Percentiles rank a stretch among this genome's conserved stretches.
These are phyloP conservation scores for Phytomonas sp. DNA, from an alignment of 208 protist genomes.

Conservation along the genomic window DNA sequence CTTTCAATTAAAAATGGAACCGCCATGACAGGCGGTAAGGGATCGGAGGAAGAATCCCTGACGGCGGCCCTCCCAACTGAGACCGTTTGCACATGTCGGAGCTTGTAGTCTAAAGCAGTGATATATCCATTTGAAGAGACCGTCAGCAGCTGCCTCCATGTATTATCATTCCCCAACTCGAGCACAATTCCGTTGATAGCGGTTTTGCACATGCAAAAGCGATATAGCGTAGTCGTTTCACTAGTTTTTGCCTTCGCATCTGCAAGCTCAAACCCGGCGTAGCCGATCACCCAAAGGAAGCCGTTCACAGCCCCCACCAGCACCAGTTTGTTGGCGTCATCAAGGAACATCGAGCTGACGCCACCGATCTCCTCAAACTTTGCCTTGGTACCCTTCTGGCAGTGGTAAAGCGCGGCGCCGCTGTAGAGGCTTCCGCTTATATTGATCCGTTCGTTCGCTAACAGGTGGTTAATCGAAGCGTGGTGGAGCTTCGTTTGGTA, in stretches of 20 bases:
- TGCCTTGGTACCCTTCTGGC: slow-evolving; percentile 16
- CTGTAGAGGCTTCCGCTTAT: slow-evolving; percentile 54
- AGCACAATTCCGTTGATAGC: slow-evolving; percentile 46
- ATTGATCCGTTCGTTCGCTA: slow-evolving; percentile 50
- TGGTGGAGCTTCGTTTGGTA: slow-evolving; percentile 52
- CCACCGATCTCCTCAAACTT: slow-evolving; percentile 10
- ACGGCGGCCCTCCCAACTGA: neutral
- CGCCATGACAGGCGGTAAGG: neutral
- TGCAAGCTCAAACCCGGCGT: slow-evolving; percentile 40
- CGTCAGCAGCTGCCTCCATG: slow-evolving; percentile 44
- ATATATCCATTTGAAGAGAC: slow-evolving; percentile 31
- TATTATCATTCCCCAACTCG: slow-evolving; percentile 28
- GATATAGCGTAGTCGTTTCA: neutral
- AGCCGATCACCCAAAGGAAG: slow-evolving; percentile 36
- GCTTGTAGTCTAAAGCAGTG: slow-evolving; percentile 25
- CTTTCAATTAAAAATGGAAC: neutral
- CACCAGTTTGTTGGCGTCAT: slow-evolving; percentile 31
- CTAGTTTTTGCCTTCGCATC: slow-evolving; percentile 9
- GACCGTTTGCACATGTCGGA: neutral
- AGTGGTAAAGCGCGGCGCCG: slow-evolving; percentile 38
- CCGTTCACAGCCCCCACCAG: slow-evolving; percentile 56
- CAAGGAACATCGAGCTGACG: slow-evolving; percentile 25
- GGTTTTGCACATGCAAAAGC: slow-evolving; percentile 6
- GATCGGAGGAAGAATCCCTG: neutral
- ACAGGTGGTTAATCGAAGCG: slow-evolving; percentile 34